Conservation (phyloP, 495 filamentous ascomycete species). For the Penicillium soppii region DNA sequence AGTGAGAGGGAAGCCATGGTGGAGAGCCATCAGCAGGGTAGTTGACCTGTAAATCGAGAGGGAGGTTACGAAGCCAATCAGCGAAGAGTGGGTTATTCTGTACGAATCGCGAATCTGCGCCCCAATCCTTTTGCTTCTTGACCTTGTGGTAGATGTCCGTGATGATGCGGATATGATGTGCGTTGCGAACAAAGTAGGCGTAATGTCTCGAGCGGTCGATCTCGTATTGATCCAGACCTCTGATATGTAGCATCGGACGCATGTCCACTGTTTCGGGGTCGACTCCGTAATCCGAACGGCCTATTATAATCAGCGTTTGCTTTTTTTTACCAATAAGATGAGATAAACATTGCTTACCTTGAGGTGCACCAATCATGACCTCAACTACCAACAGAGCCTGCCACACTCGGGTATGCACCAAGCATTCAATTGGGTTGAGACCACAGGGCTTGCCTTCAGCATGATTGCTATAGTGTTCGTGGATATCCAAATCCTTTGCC, state of each 20-base stretch:
- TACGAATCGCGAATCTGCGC: conserved; percentile 78
- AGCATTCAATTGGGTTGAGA: conserved; percentile 68
- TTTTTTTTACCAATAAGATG: conserved; percentile 1
- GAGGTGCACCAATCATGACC: conserved; percentile 90
- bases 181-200: conserved; percentile 71
- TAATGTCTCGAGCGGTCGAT: conserved; percentile 78
- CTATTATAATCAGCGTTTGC: conserved; percentile 37
- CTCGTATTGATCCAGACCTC: conserved; percentile 74
- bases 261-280: conserved; percentile 77
- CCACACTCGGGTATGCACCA: conserved; percentile 86
- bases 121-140: conserved; percentile 86
- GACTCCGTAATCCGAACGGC: conserved; percentile 79
- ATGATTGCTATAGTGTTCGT: conserved; percentile 83
- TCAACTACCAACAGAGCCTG: conserved; percentile 85
- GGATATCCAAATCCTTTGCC: conserved; percentile 87
- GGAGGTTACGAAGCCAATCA: conserved; percentile 75
- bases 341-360: conserved; percentile 58
- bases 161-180: conserved; percentile 76
- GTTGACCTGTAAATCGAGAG: conserved; percentile 72
- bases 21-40: conserved; percentile 78
- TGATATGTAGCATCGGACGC: conserved; percentile 57
- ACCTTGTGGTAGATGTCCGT: conserved; percentile 73
- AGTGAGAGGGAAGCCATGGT: conserved; percentile 86
- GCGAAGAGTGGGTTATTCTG: conserved; percentile 71
- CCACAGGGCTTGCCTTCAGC: conserved; percentile 67